Base-by-base conservation (phyloP, 2,329 filamentous ascomycete species). In the Fonsecaea nubica region DNA sequence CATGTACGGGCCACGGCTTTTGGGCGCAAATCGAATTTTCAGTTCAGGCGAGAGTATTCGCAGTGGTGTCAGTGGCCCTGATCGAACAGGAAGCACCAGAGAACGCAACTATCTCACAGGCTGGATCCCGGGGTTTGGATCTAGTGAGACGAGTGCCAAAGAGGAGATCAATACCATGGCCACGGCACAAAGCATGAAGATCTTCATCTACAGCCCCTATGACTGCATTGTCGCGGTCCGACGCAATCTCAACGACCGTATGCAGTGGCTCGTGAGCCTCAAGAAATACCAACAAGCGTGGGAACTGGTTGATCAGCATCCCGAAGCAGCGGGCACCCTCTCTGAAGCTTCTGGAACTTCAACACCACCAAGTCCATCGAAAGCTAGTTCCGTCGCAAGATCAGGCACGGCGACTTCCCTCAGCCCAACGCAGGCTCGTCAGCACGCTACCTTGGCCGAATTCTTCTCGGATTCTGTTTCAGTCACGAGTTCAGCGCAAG, bases 191-290 rank as follows among this genome's bases (percentile, higher is more conserved):
- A 89, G 89, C 6, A 82, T 89, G 71, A 91, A 98, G 74, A 91
- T 99, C 15, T 97, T 97, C 76, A 92, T 99, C 48, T 93, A 97
- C 74, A 97, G 93, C 73, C 95, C 95, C 0, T 99, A 96, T 75
- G 95, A 99, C 78, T 98, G 93, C 74, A 90, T 98, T n/a, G 82
- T 97, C 62, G 92, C 92, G 0, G 92, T 95, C 2, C 93, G 93
- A 76, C 86, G 95, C 72, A 93, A 97, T 74, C 83, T 96, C 15
- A 83, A 88, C 3, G 95, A 99, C 78, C 93, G 96, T 74, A 81
- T 98, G 25, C 82, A 85, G 7, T 99, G 94, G 94, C 83, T 98
- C 13, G 77, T 96, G 33, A 91, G 94, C 65, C 92, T 90, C 68
- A 86, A 91, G 60, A 89, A 90, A 68, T 97, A 94, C 74, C 87